Evolutionary conservation across 257 asterid species (phyloP), one percentile per base, ranked within the genome.

Genomic region (Scutellaria barbata): DNA sequence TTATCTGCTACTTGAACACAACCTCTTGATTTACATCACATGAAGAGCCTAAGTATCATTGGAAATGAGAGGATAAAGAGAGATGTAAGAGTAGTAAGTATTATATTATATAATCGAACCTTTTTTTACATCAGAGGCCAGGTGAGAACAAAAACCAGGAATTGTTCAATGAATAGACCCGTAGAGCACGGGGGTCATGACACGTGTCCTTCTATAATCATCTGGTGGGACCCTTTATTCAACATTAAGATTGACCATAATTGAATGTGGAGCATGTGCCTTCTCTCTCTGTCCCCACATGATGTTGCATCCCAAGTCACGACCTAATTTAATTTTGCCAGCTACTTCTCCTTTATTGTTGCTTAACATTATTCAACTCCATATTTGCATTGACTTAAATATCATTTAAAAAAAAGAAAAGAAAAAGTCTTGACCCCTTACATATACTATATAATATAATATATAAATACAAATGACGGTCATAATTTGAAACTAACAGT

Each of bases 131-230:
- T 30, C 5, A 30, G 35, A 30, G 35, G 35, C 35, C 25, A 30
- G 35, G 35, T 30, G 35, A 30, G 35, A 30, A 30, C 35, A 30
- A 2, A 30, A 30, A 2, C 5, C 35, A 39, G 37, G 66, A 42
- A 65, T 25, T 56, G 45, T 66, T 74, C 56, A 66, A 66, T 35
- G 50, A 74, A 66, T 66, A 67, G 79, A 76, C 80, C 66, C 79
- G 70, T 10, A n/a, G 55, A 76, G n/a, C 11, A 37, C 74, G 72
- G 75, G 80, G 76, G 76, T n/a, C 13, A 43, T 1, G 66, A 76
- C 80, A 69, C 76, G 71, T 68, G 70, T 25, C 50, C 8, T 0
- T 33, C 14, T n/a, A n/a, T n/a, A n/a, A n/a, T n/a, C n/a, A n/a
- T n/a, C n/a, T 25, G 10, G 1, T 14, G 42, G 63, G 54, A 12